Conservation (phyloP, 2,329 filamentous ascomycete genomes). For the Botrytis byssoidea region DNA sequence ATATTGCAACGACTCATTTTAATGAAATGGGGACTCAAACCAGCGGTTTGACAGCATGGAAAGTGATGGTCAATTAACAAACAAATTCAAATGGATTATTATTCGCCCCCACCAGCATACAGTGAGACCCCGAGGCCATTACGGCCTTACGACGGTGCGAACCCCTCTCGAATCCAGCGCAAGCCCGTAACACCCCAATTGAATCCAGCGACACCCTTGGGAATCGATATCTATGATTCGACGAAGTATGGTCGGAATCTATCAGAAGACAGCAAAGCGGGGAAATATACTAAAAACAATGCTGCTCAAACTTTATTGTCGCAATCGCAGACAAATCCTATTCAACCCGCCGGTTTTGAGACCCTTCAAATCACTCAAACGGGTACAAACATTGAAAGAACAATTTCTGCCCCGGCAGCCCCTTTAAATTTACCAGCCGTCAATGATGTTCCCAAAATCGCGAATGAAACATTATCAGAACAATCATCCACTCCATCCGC, state of each 20-base stretch:
- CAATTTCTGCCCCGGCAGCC: not conserved
- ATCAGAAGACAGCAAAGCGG: not conserved
- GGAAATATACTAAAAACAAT: not conserved
- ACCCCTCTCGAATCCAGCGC: constrained; percentile 7
- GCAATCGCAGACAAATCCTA: not conserved
- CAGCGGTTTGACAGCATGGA: not conserved
- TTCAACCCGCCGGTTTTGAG: not conserved
- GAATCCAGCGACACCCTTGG: not conserved
- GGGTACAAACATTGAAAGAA: not conserved
- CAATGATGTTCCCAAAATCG: not conserved
- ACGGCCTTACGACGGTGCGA: not conserved
- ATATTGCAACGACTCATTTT: not conserved
- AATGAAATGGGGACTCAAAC: not conserved
- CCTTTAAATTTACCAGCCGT: not conserved
- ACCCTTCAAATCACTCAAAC: not conserved
- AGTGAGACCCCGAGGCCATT: not conserved
- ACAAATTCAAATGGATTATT: constrained; percentile 9
- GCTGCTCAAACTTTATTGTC: not conserved
- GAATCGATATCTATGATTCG: not conserved
- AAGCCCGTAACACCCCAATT: not conserved
- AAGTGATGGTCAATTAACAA: not conserved
- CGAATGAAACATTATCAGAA: not conserved
- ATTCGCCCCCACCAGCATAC: constrained; percentile 17
- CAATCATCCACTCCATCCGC: constrained; percentile 12
- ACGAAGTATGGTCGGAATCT: not conserved